phyloP scores from a whole-genome alignment of 2,329 filamentous ascomycete genomes.

The Chaetomium olivaceum region DNA sequence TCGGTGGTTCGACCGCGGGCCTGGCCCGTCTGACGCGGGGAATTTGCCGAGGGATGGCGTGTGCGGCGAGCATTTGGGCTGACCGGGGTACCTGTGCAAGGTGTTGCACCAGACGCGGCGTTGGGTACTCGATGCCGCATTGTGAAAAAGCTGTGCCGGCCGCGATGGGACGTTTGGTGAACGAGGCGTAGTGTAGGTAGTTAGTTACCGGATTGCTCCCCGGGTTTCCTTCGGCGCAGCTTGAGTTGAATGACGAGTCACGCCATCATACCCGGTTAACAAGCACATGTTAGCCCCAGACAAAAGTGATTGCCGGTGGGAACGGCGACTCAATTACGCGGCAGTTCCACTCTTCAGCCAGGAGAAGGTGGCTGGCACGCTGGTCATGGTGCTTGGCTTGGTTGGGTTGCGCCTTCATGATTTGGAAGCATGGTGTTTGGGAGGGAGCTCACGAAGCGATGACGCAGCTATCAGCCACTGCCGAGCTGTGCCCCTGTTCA shows the following conservation, averaged over 20 bases:
- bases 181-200: background rate
- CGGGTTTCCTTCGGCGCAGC: background rate
- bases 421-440: background rate
- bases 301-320: background rate
- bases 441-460: background rate
- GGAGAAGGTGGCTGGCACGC: background rate
- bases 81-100: background rate
- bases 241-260: background rate
- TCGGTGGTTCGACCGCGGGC: conserved; percentile 1
- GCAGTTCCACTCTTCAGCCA: background rate
- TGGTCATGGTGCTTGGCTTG: background rate
- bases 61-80: background rate
- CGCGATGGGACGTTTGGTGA: background rate
- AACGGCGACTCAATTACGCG: background rate
- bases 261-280: background rate
- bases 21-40: background rate
- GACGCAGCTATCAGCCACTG: conserved; percentile 10
- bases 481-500: background rate
- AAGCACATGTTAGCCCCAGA: background rate
- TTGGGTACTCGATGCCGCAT: background rate
- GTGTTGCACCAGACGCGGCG: background rate
- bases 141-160: background rate
- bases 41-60: background rate
- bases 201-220: background rate
- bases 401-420: background rate